These are phyloP conservation scores for Ganoderma lingzhi DNA, from an alignment of 1,284 basidiomycete genomes.

Conservation along the genomic window DNA sequence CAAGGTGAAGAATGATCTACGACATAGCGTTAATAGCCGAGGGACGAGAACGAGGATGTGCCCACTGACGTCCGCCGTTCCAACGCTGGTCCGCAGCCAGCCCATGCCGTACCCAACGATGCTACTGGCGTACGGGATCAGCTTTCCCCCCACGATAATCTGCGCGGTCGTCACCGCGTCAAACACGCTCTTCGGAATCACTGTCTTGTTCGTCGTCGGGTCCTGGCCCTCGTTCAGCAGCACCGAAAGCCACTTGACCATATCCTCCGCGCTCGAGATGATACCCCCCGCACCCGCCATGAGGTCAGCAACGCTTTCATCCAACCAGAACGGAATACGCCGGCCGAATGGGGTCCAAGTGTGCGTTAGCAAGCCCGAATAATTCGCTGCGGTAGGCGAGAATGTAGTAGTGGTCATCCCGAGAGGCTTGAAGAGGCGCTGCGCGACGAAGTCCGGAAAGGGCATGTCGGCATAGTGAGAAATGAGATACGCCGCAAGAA, in stretches of 20 bases:
- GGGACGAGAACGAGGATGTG: neutral
- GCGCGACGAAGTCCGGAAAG: constrained; percentile 40
- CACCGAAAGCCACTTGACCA: constrained; percentile 43
- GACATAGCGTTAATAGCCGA: neutral
- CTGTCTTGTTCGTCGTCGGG: constrained; percentile 34
- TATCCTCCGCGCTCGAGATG: constrained; percentile 43
- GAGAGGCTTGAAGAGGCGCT: constrained; percentile 43
- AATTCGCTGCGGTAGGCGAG: constrained; percentile 43
- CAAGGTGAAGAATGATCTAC: constrained; percentile 36
- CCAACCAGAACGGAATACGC: constrained; percentile 42
- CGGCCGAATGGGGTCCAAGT: constrained; percentile 37
- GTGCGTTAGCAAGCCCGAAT: constrained; percentile 44
- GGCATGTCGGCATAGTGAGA: constrained; percentile 44
- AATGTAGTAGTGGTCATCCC: constrained; percentile 45
- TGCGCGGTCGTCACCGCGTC: constrained; percentile 40
- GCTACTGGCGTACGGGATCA: constrained; percentile 15
- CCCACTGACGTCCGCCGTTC: constrained; percentile 36
- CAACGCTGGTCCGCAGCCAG: constrained; percentile 36
- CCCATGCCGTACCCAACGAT: constrained; percentile 43
- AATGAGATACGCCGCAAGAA: constrained; percentile 43
- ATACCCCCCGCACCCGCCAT: constrained; percentile 44
- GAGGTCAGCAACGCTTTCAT: constrained; percentile 33
- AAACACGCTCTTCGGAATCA: constrained; percentile 38
- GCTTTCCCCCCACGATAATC: constrained; percentile 24
- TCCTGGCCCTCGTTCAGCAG: constrained; percentile 40